These are phyloP conservation scores for Nigrospora osmanthi DNA, from an alignment of 2,329 filamentous ascomycete genomes.

Conservation along the genomic window DNA sequence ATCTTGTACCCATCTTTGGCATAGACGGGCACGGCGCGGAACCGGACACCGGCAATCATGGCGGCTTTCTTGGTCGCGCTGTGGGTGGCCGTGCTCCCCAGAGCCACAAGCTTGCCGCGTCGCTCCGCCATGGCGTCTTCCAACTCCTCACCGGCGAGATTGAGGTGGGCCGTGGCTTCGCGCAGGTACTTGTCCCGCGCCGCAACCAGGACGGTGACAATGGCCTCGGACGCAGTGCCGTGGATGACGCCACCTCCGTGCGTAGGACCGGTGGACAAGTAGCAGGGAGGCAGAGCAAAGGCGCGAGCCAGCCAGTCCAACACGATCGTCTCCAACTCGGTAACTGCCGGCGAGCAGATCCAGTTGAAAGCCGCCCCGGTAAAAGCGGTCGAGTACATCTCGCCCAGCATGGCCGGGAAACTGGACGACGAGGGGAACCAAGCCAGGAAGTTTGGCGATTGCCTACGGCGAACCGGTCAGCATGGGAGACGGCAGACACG, in stretches of 20 bases:
- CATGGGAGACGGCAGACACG: not conserved
- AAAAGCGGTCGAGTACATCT: conserved; percentile 86
- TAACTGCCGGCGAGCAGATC: conserved; percentile 88
- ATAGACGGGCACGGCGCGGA: conserved; percentile 57
- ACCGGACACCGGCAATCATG: conserved; percentile 78
- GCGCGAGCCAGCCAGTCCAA: conserved; percentile 85
- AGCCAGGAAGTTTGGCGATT: conserved; percentile 90
- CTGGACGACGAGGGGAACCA: conserved; percentile 83
- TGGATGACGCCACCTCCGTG: conserved; percentile 88
- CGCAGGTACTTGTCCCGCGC: conserved; percentile 73
- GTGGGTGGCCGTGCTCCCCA: conserved; percentile 75
- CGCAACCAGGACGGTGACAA: conserved; percentile 80
- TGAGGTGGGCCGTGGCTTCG: conserved; percentile 44
- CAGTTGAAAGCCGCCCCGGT: conserved; percentile 93
- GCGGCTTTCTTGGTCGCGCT: conserved; percentile 83
- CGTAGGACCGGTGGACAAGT: conserved; percentile 62
- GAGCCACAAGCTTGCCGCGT: conserved; percentile 66
- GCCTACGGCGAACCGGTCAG: conserved; percentile 33
- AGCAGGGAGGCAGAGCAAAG: conserved; percentile 65
- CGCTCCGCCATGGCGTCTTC: conserved; percentile 64
- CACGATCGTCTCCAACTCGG: conserved; percentile 87
- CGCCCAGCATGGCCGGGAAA: conserved; percentile 80
- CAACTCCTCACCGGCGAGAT: conserved; percentile 33
- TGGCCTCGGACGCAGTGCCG: conserved; percentile 79
- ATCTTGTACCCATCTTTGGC: conserved; percentile 61